phyloP scores from a whole-genome alignment of 768 basidiomycete species.

The Porpolomopsis calyptriformis region DNA sequence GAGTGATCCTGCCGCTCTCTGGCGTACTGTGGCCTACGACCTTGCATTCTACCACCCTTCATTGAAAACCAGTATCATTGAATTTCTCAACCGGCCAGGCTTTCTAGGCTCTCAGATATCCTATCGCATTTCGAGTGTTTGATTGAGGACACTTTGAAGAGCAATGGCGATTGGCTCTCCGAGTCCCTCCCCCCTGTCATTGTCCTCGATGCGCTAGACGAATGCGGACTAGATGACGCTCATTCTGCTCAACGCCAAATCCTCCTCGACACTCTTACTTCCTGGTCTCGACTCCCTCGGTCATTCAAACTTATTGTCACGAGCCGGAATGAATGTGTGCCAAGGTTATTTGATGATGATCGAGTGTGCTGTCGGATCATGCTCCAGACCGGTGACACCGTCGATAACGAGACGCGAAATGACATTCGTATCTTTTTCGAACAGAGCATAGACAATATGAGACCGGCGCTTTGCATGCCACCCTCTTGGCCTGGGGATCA shows the following conservation, averaged over 20 bases:
- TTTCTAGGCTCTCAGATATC: background rate
- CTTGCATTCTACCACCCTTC: background rate
- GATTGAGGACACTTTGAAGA: conserved; percentile 14
- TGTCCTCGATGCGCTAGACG: conserved; percentile 24
- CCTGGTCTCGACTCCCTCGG: conserved; percentile 12
- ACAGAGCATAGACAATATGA: conserved; percentile 11
- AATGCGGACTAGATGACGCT: conserved; percentile 13
- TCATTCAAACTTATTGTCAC: conserved; percentile 15
- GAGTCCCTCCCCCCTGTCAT: conserved; percentile 11
- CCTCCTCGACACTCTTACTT: conserved; percentile 15
- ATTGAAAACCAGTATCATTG: background rate
- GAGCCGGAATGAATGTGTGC: conserved; percentile 11
- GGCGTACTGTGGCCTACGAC: conserved; percentile 7
- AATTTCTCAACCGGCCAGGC: background rate
- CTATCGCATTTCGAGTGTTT: background rate
- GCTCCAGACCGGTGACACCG: conserved; percentile 12
- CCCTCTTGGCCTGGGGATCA: conserved; percentile 13
- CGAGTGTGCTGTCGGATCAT: conserved; percentile 11
- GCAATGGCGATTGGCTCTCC: conserved; percentile 2
- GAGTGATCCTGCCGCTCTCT: conserved; percentile 1
- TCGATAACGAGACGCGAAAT: conserved; percentile 9
- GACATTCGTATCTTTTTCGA: conserved; percentile 18
- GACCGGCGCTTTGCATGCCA: conserved; percentile 6
- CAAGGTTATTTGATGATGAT: conserved; percentile 1
- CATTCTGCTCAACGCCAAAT: conserved; percentile 11